Evolutionary conservation across 2,329 filamentous ascomycete genomes (phyloP), one percentile per base, ranked within the genome.

Genomic region (Triangularia verruculosa): DNA sequence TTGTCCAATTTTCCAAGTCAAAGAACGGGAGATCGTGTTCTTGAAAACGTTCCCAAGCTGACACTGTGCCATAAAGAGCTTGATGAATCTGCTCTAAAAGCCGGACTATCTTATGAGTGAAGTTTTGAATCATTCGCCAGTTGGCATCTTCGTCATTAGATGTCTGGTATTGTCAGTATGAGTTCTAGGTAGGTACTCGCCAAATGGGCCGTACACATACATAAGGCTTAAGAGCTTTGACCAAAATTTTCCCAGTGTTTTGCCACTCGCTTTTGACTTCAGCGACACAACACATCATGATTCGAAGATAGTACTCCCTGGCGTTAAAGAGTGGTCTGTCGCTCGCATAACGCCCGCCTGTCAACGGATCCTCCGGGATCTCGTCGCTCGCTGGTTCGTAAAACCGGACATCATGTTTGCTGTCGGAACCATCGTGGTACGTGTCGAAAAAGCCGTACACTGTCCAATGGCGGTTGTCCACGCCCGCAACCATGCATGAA

Each of bases 381-480:
- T 34, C 62, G 9, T 59, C 64, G n/a, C 61, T 34, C 2, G 55
- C 32, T 2, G 62, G 5, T 13, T 64, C 61, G 43, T 64, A 66
- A 7, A 17, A 24, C 1, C 27, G 60, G 13, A 66, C 54, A 34
- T 64, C 65, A 24, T 61, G 55, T n/a, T 54, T 61, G 52, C 65
- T 67, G 8, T 59, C 52, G 1, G 57, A 55, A 4, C 57, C 54
- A 24, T 68, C 67, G 11, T 68, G 60, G 27, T 68, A 68, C 6
- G 67, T 68, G 56, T 68, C 67, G 22, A 68, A 65, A 30, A 67
- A 57, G 2, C 58, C 63, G 53, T 68, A 64, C n/a, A 65, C 63
- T 8, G 65, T 65, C 65, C 65, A 68, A 51, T 57, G 56, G 15
- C 30, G 47, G 60, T 67, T 64, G 52, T 64, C 63, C 3, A 65